Base-by-base conservation (phyloP, 768 basidiomycete species). In the Austroboletus eburneus region DNA sequence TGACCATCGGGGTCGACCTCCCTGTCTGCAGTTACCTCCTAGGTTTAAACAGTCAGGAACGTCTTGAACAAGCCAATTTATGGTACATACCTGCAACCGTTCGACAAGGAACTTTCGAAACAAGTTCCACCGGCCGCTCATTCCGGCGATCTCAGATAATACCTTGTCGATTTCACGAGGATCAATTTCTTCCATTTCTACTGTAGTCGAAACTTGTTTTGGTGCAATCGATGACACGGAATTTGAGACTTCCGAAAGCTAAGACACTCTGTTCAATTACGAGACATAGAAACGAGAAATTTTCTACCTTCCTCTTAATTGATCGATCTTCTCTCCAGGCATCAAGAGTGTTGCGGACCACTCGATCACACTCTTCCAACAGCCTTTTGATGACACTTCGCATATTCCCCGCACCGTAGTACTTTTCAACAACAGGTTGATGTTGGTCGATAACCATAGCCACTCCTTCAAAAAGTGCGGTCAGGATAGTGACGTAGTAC, bases 391-490 rank as follows among this genome's bases (percentile, higher is more conserved):
- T 78, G 12, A 95, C 91, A 29, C 68, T 77, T 34, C 74, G 70
- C 95, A 98, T 98, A 64, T 87, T 86, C 1, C 91, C 88, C 9
- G 65, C 56, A 0, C 96, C 96, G 58, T 99, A 99, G 68, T 99
- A 98, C 68, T 96, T 98, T 62, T 97, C 95, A 1, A 99, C 94
- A 5, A 99, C 82, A 2, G 92, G 90, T 55, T 96, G 95, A 61
- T 99, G 96, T 59, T 99, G 96, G 57, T 95, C 92, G 18, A 99
- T 85, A 53, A 99, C 92, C 73, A 91, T 81, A 0, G 94, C 96
- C 42, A 99, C 86, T 46, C 85, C 87, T 69, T 99, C 96, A 55
- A 98, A 93, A 2, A 99, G 77, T 6, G 90, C 84, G 2, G 95
- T 97, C 45, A 99, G 70, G 10, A 85, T 79, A 3, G 91, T 84